Base-by-base conservation (phyloP, 2,329 filamentous ascomycete genomes). In the Phaeosphaeria sp. region DNA sequence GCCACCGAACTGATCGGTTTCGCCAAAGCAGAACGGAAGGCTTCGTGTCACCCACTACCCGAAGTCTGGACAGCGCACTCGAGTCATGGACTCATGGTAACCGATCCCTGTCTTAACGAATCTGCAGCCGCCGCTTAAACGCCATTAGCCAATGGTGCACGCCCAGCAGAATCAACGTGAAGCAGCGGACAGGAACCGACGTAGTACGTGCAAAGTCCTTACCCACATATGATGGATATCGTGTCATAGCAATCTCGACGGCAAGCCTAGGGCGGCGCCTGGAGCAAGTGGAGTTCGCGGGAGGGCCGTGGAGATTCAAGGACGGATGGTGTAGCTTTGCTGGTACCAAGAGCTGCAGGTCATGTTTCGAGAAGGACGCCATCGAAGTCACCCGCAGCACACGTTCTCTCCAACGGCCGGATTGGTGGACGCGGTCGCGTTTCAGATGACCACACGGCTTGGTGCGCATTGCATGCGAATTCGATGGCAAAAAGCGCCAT, bases 91-190 rank as follows among this genome's bases (percentile, higher is more conserved):
- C 57, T 63, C 61, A 42, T 59, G 51, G 52, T 55, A 60, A 58
- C 68, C 66, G 59, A 69, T 66, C 63, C 68, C 60, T 64, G 66
- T 48, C 48, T 46, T 47, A 36, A 56, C 54, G 58, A 56, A 58
- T 58, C 49, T 62, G 56, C 58, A 50, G 54, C 53, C 60, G 63
- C 63, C 62, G 64, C 60, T 65, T 71, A 65, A 66, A 62, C 42
- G 55, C 47, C 43, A n/a, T 49, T 46, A 48, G 52, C 63, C 62
- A 69, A 68, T 66, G 36, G 50, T 27, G 46, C 27, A 44, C 52
- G 15, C 22, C 18, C 27, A 43, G 33, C 17, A 43, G 46, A 58
- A 59, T 46, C 54, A 49, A 57, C 33, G 27, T 52, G 58, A 55
- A 51, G 53, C 53, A 54, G 25, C 56, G 49, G 47, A 47, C 50